Evolutionary conservation across 352 stramenopile genomes (phyloP), one percentile per base, ranked within the genome.

Genomic region (Globisporangium mamillatum): DNA sequence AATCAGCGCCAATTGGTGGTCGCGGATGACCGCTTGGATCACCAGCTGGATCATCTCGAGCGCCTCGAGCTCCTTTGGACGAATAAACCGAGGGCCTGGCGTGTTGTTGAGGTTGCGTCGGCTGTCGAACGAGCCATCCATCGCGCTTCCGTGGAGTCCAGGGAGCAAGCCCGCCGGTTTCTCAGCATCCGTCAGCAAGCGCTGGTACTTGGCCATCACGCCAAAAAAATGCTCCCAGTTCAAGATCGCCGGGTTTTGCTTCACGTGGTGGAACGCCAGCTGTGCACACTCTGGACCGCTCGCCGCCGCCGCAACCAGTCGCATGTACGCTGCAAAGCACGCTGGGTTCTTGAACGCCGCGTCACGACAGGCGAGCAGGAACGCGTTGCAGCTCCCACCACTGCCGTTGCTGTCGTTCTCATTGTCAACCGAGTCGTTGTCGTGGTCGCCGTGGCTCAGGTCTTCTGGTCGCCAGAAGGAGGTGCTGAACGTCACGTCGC

Each of bases 181-280:
- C 63, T 93, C 82, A 7, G 85, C 84, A 46, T 93, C 84, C 14
- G 81, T 87, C 9, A 95, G 76, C 24, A 95, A 69, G 9, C 88
- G 76, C 60, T 93, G 83, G 72, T 95, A 95, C 68, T 93, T 95
- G 48, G 80, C 72, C 82, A 95, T 94, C 12, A 93, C 88, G 1
- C 67, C 72, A 67, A 95, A 95, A 44, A 94, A 95, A 20, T 93
- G 86, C 66, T 94, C 84, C 88, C 88, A 95, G 62, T 79, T 91
- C 53, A 95, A 66, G 38, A 92, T 77, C 27, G 78, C 66, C 8
- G 88, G 88, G 71, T 93, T 95, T 59, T 91, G 84, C 76, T 95
- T 95, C 50, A 95, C 80, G 71, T 95, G 88, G 61, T 92, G 85
- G 74, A 94, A 95, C 63, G 88, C 86, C 22, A 83, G 73, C 64